Evolutionary conservation across 1,284 basidiomycete genomes (phyloP).

Genomic region (Fomitopsis pinicola): DNA sequence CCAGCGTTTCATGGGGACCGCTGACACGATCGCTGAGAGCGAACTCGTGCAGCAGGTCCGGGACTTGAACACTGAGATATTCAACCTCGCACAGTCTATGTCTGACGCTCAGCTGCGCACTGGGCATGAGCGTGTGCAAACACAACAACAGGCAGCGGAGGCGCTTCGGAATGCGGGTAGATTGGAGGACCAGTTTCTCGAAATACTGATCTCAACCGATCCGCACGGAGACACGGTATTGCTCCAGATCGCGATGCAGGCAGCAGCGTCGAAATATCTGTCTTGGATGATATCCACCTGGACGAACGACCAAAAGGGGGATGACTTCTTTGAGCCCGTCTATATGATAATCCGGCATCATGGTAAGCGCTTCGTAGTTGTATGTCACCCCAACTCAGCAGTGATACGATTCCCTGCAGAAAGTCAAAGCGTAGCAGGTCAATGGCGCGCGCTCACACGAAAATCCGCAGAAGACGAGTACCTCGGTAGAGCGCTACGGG

Average conservation of each 20-base stretch:
- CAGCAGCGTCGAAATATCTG: neutral
- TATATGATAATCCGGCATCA: conserved; percentile 40
- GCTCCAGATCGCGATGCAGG: neutral
- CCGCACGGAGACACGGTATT: neutral
- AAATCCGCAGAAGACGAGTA: conserved; percentile 29
- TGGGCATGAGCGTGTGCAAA: neutral
- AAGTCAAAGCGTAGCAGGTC: conserved; percentile 45
- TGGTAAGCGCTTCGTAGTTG: conserved; percentile 7
- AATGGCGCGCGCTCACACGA: conserved; percentile 52
- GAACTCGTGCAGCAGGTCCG: conserved; percentile 44
- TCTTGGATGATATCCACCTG: neutral
- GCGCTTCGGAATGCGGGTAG: no score
- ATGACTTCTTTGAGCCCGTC: conserved; percentile 20
- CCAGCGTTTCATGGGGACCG: conserved; percentile 44
- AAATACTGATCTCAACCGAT: neutral
- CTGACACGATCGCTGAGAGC: conserved; percentile 40
- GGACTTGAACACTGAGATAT: conserved; percentile 44
- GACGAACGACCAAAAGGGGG: neutral
- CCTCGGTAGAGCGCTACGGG: conserved; percentile 20
- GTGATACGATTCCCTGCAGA: conserved; percentile 27
- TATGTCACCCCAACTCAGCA: neutral
- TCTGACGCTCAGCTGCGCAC: conserved; percentile 27
- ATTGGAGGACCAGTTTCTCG: neutral
- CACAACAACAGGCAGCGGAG: conserved; percentile 1
- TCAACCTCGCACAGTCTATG: conserved; percentile 44